Base-by-base conservation (phyloP, 257 asterid genomes). In the Gynochthodes officinalis region DNA sequence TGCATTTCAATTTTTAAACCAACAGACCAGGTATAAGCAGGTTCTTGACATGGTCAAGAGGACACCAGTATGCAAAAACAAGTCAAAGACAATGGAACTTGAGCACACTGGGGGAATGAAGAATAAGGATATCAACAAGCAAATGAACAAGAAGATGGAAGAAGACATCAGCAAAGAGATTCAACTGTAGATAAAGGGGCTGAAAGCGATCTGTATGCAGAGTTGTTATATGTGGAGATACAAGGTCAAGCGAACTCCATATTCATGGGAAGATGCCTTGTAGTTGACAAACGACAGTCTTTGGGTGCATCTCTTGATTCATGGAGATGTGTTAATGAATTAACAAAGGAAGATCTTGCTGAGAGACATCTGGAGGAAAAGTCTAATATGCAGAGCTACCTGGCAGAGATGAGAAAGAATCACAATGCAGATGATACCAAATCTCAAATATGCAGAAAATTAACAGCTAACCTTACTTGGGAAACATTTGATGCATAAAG, bases 11-110 rank as follows among this genome's bases (percentile, higher is more conserved):
- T 93, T 90, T 83, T 85, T 93, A 46, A 90, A 90, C 76, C 96
- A n/a, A n/a, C n/a, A 88, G 95, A 85, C 97, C 75, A 87, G 90
- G 87, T 90, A 90, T 69, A n/a, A n/a, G n/a, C n/a, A n/a, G n/a
- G n/a, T n/a, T n/a, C 55, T 91, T 75, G 97, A 91, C 82, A 89
- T 88, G 96, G 98, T 93, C 75, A 91, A 88, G 89, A 93, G 78
- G 80, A 89, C 96, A 67, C 97, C 96, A 43, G 95, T 96, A 62
- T 91, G 84, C 87, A 89, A 89, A 77, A 89, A 93, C 79, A 89
- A 87, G 94, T 86, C 91, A 42, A 88, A 86, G 78, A 97, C 96
- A 27, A 57, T 91, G 86, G 97, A 93, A 79, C 85, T 89, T 68
- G 96, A 93, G 78, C 95, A 93, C 80, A 88, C 84, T 73, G 98